These are phyloP conservation scores for Leccinum imitatum DNA, from an alignment of 768 basidiomycete genomes.

Conservation along the genomic window DNA sequence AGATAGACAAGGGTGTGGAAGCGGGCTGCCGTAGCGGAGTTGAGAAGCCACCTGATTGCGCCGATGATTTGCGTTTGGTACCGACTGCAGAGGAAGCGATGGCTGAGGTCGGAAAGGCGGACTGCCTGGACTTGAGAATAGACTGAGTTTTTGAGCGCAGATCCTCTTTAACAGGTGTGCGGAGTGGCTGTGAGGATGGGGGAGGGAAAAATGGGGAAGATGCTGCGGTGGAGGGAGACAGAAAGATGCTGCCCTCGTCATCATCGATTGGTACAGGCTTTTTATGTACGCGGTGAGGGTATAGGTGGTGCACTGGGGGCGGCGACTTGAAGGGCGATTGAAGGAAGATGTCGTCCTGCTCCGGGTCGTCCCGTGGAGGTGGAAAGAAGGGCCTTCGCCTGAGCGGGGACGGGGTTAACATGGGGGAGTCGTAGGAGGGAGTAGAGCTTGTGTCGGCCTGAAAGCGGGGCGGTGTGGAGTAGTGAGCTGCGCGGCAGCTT, in stretches of 20 bases:
- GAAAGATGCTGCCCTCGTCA: slow-evolving; percentile 58
- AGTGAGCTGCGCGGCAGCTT: slow-evolving; percentile 32
- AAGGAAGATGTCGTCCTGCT: slow-evolving; percentile 52
- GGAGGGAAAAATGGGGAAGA: slow-evolving; percentile 44
- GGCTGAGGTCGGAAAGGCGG: slow-evolving; percentile 14
- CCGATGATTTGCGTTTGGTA: slow-evolving; percentile 63
- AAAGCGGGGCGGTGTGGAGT: slow-evolving; percentile 36
- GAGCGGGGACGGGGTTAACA: slow-evolving; percentile 66
- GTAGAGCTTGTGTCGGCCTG: slow-evolving; percentile 20
- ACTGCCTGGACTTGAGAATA: slow-evolving; percentile 37
- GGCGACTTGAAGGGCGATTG: slow-evolving; percentile 52
- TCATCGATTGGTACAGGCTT: slow-evolving; percentile 42
- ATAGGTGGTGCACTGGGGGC: slow-evolving; percentile 42
- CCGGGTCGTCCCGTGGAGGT: slow-evolving; percentile 25
- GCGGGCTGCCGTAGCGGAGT: slow-evolving; percentile 56
- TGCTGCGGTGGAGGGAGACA: slow-evolving; percentile 44
- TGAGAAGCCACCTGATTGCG: slow-evolving; percentile 44
- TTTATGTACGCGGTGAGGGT: slow-evolving; percentile 42
- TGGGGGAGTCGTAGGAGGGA: slow-evolving; percentile 50
- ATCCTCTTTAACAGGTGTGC: slow-evolving; percentile 60
- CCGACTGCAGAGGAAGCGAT: slow-evolving; percentile 43
- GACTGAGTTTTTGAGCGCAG: slow-evolving; percentile 41
- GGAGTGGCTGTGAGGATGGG: slow-evolving; percentile 49
- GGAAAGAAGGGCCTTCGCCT: slow-evolving; percentile 45
- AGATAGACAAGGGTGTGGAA: slow-evolving; percentile 40